Evolutionary conservation across 192 early-diverging fungal species (phyloP).

Genomic region (Mortierella alpina): DNA sequence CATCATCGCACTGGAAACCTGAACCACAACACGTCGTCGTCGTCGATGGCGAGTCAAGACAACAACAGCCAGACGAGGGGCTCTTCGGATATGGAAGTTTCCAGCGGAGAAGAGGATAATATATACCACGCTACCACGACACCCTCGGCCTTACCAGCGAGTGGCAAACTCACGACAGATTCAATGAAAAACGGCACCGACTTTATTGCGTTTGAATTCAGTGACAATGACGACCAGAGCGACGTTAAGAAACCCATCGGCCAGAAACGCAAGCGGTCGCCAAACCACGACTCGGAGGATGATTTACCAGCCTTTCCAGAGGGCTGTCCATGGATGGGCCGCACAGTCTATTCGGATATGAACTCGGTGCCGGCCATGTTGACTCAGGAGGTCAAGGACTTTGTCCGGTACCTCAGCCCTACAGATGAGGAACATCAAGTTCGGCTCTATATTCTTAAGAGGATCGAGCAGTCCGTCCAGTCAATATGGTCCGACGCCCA

Average conservation of each 20-base stretch:
- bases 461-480: conserved; percentile 66
- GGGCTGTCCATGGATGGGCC: conserved; percentile 44
- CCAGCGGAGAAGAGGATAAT: too few relatives aligned
- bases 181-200: too few relatives aligned
- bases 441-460: conserved; percentile 75
- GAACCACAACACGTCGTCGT: too few relatives aligned
- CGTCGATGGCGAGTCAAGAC: too few relatives aligned
- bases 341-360: not conserved
- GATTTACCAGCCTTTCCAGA: too few relatives aligned
- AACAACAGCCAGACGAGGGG: too few relatives aligned
- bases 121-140: too few relatives aligned
- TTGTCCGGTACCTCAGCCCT: conserved; percentile 85
- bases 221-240: not conserved
- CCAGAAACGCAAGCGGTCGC: not conserved
- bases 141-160: too few relatives aligned
- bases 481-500: conserved; percentile 54
- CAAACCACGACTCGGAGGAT: not conserved
- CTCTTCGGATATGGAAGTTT: too few relatives aligned
- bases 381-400: conserved; percentile 78
- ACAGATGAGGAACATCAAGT: conserved; percentile 82
- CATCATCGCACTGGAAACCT: too few relatives aligned
- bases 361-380: conserved; percentile 15
- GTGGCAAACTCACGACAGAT: too few relatives aligned
- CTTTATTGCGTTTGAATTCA: too few relatives aligned
- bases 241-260: not conserved